Evolutionary conservation across 139 green algal species (phyloP).

Genomic region (Zygnema cylindricum): DNA sequence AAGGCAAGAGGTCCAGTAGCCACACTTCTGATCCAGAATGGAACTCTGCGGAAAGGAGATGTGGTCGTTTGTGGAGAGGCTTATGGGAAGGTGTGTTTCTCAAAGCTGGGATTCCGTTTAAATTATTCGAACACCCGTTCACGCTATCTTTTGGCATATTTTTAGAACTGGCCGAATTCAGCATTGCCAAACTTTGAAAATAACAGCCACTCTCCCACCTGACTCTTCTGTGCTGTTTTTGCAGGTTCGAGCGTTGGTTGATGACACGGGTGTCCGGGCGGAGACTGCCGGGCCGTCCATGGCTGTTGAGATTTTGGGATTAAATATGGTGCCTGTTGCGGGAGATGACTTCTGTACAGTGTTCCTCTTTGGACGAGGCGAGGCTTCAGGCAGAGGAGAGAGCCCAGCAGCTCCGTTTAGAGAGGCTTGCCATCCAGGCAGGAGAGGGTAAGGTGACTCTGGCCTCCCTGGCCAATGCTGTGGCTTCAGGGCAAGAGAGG

Average conservation of each 20-base stretch:
- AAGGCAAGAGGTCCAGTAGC: conserved; percentile 78
- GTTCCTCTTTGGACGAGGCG: conserved; percentile 72
- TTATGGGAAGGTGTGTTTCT: conserved; percentile 79
- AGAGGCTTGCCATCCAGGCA: conserved; percentile 71
- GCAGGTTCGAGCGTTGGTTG: conserved; percentile 74
- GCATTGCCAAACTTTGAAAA: not conserved
- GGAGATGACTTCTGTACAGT: conserved; percentile 88
- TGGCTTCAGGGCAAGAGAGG: conserved; percentile 57
- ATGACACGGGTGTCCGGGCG: conserved; percentile 69
- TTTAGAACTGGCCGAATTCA: not conserved
- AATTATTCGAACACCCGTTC: not conserved
- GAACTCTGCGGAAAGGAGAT: conserved; percentile 88
- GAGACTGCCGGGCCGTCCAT: conserved; percentile 79
- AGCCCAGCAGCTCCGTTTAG: conserved; percentile 61
- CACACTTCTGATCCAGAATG: conserved; percentile 87
- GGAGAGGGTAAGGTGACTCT: conserved; percentile 85
- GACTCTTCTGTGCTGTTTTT: not conserved
- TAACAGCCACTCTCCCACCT: not conserved
- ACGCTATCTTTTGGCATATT: not conserved
- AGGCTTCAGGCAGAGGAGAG: conserved; percentile 63
- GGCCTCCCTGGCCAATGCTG: conserved; percentile 73
- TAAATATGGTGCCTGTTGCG: conserved; percentile 83
- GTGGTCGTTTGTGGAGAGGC: conserved; percentile 75
- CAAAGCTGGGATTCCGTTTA: too few species aligned
- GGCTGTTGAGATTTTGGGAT: conserved; percentile 84